A percentile compares a stretch with the other conserved stretches of the same genome.
Evolutionary conservation across 2,329 filamentous ascomycete genomes (phyloP).

Genomic region (Fusarium mangiferae): DNA sequence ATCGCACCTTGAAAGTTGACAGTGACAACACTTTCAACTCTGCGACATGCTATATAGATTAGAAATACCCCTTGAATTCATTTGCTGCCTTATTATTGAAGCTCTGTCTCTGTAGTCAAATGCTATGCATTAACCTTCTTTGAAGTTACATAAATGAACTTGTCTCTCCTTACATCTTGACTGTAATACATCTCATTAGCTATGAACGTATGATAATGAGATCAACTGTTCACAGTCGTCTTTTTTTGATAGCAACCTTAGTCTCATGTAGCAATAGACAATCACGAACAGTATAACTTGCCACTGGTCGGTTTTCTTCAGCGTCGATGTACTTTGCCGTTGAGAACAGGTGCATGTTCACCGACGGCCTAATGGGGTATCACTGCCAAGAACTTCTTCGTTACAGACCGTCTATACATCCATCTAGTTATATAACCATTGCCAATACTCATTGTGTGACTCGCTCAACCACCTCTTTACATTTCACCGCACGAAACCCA

Average conservation of each 20-base stretch:
- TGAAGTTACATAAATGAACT: accelerated
- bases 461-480: neutral
- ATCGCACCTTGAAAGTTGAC: accelerated
- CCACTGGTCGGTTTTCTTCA: neutral
- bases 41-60: no score
- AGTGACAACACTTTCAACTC: accelerated
- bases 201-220: no score
- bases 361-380: neutral
- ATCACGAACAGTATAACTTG: no score
- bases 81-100: neutral
- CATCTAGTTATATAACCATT: neutral
- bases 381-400: accelerated
- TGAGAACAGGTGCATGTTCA: neutral
- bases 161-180: neutral
- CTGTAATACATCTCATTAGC: accelerated
- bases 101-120: neutral
- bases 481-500: neutral
- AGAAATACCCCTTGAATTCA: no score
- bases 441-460: neutral
- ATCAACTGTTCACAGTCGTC: accelerated
- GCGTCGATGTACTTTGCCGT: no score
- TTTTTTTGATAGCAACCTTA: accelerated
- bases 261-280: accelerated
- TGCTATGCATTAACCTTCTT: neutral
- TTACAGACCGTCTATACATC: accelerated